Base-by-base conservation (phyloP, 106 monocot species). In the Dendrobium nobile region DNA sequence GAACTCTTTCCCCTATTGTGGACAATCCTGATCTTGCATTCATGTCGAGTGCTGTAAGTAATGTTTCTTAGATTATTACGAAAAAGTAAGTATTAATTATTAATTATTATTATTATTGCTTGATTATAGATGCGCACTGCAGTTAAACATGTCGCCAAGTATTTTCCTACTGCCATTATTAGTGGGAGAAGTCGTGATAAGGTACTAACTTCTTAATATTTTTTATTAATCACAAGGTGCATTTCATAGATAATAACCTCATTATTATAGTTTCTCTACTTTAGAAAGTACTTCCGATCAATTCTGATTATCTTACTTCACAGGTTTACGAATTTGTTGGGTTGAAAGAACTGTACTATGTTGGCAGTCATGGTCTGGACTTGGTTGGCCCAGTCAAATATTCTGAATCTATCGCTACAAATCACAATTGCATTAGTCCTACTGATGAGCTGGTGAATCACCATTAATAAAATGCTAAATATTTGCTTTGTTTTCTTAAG, bases 281-380 rank as follows among this genome's bases (percentile, higher is more conserved):
- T 59, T 51, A 51, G 13, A 8, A 61, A 61, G 9, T 22, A 54
- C 54, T 9, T 9, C 37, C 37, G 16, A 54, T 9, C 54, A 54
- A 5, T 9, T 16, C 54, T 54, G 54, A 16, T 16, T 54, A 16
- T 54, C 16, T 54, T 31, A 31, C 31, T 61, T 78, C 77, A 77
- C 83, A 95, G 95, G 95, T 95, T 41, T 92, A 67, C 77, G 90
- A 89, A 24, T 95, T 95, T 20, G 82, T 95, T 64, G 87, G 89
- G 82, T 82, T 95, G 82, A 67, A 78, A 64, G 92, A 95, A 78
- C 79, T 92, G 0, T 86, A 91, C 80, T 95, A 95, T 84, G 95
- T 91, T 83, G 95, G 95, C 79, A 92, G 95, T 74, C 95, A 95
- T 87, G 95, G 95, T 77, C 92, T 95, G 95, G 95, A 95, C 82